Percentiles rank a stretch among this genome's conserved stretches.
Evolutionary conservation across 2,329 filamentous ascomycete genomes (phyloP).

Genomic region (Botrytis cinerea): DNA sequence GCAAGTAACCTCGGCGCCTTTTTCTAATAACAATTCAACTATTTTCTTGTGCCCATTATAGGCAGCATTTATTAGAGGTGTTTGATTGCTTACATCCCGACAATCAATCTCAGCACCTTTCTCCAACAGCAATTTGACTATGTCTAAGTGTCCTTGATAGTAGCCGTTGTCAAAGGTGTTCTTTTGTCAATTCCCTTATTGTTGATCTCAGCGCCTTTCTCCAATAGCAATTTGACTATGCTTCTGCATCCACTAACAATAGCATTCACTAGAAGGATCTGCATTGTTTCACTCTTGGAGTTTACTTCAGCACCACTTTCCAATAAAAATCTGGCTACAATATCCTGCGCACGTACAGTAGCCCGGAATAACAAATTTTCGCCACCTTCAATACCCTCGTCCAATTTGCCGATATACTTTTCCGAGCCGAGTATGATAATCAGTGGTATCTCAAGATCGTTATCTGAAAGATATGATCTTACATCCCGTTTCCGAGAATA

Average conservation of each 20-base stretch:
- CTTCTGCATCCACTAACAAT: not conserved
- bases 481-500: slow-evolving; percentile 20
- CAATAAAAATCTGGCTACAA: too few species aligned
- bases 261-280: not conserved
- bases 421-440: not conserved
- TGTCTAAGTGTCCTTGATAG: not conserved
- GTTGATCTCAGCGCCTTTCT: not conserved
- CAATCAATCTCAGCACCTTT: not conserved
- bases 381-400: too few species aligned
- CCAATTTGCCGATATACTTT: too few species aligned
- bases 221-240: slow-evolving; percentile 24
- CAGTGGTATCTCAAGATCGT: slow-evolving; percentile 24
- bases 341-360: too few species aligned
- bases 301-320: too few species aligned
- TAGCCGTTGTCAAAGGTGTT: not conserved
- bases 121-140: slow-evolving; percentile 25
- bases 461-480: slow-evolving; percentile 22
- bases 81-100: too few species aligned
- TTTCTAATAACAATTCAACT: not conserved
- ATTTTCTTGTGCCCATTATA: fast-evolving
- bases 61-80: not conserved
- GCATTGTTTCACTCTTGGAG: too few species aligned
- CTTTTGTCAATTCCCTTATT: too few species aligned
- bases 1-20: not conserved
- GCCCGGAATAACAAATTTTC: too few species aligned